Evolutionary conservation across 2,329 filamentous ascomycete species (phyloP).

Genomic region (Calonectria pseudoturangicola): DNA sequence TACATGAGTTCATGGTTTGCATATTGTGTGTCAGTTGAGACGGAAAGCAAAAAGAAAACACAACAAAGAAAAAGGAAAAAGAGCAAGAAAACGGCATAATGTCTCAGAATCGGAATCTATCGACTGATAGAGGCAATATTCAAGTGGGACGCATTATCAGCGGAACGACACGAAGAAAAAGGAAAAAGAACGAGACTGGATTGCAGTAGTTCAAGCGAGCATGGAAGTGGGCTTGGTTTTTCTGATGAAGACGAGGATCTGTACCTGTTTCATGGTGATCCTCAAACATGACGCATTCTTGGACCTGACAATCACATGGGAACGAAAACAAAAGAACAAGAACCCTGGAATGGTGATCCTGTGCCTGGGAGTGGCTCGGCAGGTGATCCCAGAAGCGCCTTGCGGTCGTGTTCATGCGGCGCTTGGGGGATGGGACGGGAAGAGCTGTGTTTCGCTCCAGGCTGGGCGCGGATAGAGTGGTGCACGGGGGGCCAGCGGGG

Average conservation of each 20-base stretch:
- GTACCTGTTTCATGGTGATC: slow-evolving; percentile 6
- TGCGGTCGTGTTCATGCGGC: slow-evolving; percentile 30
- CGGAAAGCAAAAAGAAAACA: slow-evolving; percentile 8
- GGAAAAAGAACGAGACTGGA: not conserved
- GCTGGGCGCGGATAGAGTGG: slow-evolving; percentile 24
- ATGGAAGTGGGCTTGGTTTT: not conserved
- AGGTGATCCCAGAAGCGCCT: slow-evolving; percentile 20
- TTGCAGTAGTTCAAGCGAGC: not conserved
- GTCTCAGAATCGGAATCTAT: slow-evolving; percentile 8
- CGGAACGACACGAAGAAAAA: not conserved
- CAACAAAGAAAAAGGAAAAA: not conserved
- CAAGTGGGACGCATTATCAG: not conserved
- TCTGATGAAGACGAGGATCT: not conserved
- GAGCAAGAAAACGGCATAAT: not conserved
- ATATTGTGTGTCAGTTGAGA: slow-evolving; percentile 23
- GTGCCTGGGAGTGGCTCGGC: slow-evolving; percentile 15
- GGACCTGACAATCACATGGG: slow-evolving; percentile 3
- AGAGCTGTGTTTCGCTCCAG: slow-evolving; percentile 8
- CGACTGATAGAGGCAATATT: slow-evolving; percentile 1
- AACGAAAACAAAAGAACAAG: not conserved
- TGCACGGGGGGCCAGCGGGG: slow-evolving; percentile 14
- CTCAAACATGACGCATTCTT: slow-evolving; percentile 18
- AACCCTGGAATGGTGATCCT: slow-evolving; percentile 9
- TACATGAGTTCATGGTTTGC: slow-evolving; percentile 19
- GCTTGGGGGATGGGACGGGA: slow-evolving; percentile 18